Percentiles rank a stretch among this genome's conserved stretches.
These are phyloP conservation scores for Candida yuanshanica DNA, from an alignment of 805 yeast species.

Conservation along the genomic window DNA sequence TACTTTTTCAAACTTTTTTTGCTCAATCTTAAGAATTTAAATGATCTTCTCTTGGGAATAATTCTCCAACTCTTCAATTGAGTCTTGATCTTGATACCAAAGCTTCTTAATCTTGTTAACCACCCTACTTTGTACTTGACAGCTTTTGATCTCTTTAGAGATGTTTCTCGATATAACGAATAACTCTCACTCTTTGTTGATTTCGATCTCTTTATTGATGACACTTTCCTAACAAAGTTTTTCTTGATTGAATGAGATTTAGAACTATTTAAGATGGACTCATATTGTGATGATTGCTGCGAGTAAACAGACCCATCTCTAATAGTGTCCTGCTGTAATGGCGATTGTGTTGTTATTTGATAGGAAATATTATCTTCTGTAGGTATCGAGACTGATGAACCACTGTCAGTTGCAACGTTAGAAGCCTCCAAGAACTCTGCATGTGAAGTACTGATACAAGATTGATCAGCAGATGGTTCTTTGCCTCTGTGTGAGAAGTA, in stretches of 20 bases:
- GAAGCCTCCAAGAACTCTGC: neutral
- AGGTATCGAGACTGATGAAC: constrained; percentile 9
- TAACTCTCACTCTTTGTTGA: constrained; percentile 8
- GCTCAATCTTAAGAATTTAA: constrained; percentile 12
- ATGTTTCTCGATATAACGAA: constrained; percentile 16
- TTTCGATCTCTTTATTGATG: neutral
- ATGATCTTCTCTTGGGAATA: constrained; percentile 20
- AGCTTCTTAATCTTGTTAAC: constrained; percentile 24
- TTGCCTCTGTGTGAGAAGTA: neutral
- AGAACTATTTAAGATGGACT: neutral
- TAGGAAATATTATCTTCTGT: constrained; percentile 22
- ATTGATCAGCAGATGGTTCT: neutral
- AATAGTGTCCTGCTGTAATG: neutral
- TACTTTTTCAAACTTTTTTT: constrained; percentile 4
- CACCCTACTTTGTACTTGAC: constrained; percentile 34
- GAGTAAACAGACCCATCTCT: neutral
- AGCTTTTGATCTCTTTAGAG: constrained; percentile 29
- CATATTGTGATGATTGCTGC: constrained; percentile 1
- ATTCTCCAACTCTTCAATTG: constrained; percentile 24
- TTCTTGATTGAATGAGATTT: neutral
- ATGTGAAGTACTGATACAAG: neutral
- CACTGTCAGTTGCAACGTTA: neutral
- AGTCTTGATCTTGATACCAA: constrained; percentile 24
- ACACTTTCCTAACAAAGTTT: neutral
- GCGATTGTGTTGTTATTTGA: constrained; percentile 17